phyloP scores from a whole-genome alignment of 352 stramenopile species.

The Globisporangium rhizosaccharum region DNA sequence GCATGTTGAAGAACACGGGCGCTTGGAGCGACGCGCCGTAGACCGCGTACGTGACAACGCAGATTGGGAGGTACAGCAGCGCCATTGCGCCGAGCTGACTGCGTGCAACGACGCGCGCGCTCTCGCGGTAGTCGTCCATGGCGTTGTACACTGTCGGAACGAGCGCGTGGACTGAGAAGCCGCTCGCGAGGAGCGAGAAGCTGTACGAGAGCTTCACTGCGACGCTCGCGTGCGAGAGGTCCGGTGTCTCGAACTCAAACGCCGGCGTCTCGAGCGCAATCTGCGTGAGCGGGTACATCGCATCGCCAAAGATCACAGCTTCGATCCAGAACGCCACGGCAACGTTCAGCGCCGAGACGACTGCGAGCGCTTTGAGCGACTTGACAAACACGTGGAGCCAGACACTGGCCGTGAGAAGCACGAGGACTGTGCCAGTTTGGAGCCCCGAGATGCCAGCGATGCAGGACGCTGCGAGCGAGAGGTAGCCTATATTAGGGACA shows the following conservation, averaged over 20 bases:
- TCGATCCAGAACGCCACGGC: slow-evolving; percentile 78
- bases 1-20: slow-evolving; percentile 83
- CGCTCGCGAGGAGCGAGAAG: slow-evolving; percentile 57
- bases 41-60: slow-evolving; percentile 68
- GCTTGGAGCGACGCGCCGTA: slow-evolving; percentile 71
- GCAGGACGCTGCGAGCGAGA: slow-evolving; percentile 51
- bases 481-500: slow-evolving; percentile 22
- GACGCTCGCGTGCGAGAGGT: slow-evolving; percentile 45
- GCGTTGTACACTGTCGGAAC: slow-evolving; percentile 74
- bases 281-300: slow-evolving; percentile 78
- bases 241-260: slow-evolving; percentile 62
- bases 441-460: slow-evolving; percentile 56
- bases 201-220: slow-evolving; percentile 67
- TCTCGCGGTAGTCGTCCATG: slow-evolving; percentile 58
- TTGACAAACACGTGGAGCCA: slow-evolving; percentile 69
- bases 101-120: slow-evolving; percentile 35
- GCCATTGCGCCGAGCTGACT: slow-evolving; percentile 47
- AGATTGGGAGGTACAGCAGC: slow-evolving; percentile 69
- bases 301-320: slow-evolving; percentile 73
- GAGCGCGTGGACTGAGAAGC: slow-evolving; percentile 66
- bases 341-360: slow-evolving; percentile 70
- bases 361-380: slow-evolving; percentile 48
- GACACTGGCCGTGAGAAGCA: slow-evolving; percentile 39
- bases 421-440: slow-evolving; percentile 46
- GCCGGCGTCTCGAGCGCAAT: slow-evolving; percentile 54